Evolutionary conservation across 2,329 filamentous ascomycete genomes (phyloP).

Genomic region (Alternaria brassicicola): DNA sequence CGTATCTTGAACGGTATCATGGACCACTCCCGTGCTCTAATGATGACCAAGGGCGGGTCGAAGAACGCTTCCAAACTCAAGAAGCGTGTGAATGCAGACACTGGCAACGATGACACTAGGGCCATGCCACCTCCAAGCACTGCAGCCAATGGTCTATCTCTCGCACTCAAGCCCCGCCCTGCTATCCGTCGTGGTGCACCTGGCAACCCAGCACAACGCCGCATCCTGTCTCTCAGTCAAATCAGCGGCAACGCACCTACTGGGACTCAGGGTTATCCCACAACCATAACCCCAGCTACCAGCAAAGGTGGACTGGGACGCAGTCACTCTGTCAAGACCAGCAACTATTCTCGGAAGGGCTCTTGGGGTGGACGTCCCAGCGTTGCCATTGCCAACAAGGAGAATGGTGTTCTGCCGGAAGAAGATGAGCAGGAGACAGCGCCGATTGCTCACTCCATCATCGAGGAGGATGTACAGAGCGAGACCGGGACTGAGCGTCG

Average conservation of each 20-base stretch:
- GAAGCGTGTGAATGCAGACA: constrained; percentile 42
- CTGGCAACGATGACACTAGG: constrained; percentile 45
- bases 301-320: constrained; percentile 61
- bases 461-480: constrained; percentile 42
- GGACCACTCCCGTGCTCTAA: constrained; percentile 89
- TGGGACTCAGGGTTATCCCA: constrained; percentile 49
- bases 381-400: constrained; percentile 50
- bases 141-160: constrained; percentile 44
- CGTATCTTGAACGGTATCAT: constrained; percentile 95
- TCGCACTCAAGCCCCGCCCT: constrained; percentile 59
- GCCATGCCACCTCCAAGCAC: constrained; percentile 43
- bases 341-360: constrained; percentile 41
- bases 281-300: constrained; percentile 33
- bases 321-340: constrained; percentile 50
- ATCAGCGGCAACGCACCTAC: constrained; percentile 76
- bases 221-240: constrained; percentile 89
- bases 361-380: constrained; percentile 46
- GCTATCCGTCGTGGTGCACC: constrained; percentile 49
- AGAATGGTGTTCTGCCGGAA: constrained; percentile 55
- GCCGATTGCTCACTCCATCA: constrained; percentile 28
- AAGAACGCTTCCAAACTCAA: constrained; percentile 46
- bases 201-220: constrained; percentile 58
- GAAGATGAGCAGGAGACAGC: constrained; percentile 48
- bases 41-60: constrained; percentile 69
- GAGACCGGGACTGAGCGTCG: constrained; percentile 51